Conservation (phyloP, 2,329 filamentous ascomycete species). For the Colletotrichum viniferum region DNA sequence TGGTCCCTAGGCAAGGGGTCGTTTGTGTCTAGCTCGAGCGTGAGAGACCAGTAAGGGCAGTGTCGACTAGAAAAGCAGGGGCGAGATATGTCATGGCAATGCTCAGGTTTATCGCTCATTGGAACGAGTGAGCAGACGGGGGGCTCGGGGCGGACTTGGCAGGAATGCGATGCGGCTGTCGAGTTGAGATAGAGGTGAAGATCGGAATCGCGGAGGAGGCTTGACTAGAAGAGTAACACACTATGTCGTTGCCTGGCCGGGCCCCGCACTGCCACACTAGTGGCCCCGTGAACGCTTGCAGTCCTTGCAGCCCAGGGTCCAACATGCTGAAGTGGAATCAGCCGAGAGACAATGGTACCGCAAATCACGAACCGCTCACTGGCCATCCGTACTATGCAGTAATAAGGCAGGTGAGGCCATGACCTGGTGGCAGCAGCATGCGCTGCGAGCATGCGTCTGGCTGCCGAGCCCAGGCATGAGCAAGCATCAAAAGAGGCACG, state of each 20-base stretch:
- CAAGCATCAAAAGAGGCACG: not conserved
- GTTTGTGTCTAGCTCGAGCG: not conserved
- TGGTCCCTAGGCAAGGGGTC: not conserved
- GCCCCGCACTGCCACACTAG: conserved; percentile 22
- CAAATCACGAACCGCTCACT: conserved; percentile 7
- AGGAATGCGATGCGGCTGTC: conserved; percentile 14
- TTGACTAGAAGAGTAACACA: conserved; percentile 10
- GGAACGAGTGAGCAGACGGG: not conserved
- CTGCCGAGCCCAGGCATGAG: not conserved
- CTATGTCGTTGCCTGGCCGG: conserved; percentile 16
- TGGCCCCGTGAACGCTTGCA: conserved; percentile 19
- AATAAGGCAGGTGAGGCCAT: conserved; percentile 4
- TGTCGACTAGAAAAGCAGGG: not conserved
- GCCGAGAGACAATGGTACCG: conserved; percentile 14
- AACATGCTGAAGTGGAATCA: conserved; percentile 14
- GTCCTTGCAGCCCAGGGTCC: conserved; percentile 18
- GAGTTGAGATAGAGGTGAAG: conserved; percentile 16
- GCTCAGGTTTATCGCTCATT: not conserved
- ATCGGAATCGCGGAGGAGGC: conserved; percentile 22
- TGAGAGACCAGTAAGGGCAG: not conserved
- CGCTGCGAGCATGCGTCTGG: not conserved
- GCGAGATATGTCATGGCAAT: conserved; percentile 4
- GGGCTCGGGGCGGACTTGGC: conserved; percentile 18
- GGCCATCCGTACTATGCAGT: not conserved
- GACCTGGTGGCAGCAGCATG: not conserved